Percentiles rank a stretch among this genome's conserved stretches.
Evolutionary conservation across 2,329 filamentous ascomycete species (phyloP).

Genomic region (Stemphylium beticola): DNA sequence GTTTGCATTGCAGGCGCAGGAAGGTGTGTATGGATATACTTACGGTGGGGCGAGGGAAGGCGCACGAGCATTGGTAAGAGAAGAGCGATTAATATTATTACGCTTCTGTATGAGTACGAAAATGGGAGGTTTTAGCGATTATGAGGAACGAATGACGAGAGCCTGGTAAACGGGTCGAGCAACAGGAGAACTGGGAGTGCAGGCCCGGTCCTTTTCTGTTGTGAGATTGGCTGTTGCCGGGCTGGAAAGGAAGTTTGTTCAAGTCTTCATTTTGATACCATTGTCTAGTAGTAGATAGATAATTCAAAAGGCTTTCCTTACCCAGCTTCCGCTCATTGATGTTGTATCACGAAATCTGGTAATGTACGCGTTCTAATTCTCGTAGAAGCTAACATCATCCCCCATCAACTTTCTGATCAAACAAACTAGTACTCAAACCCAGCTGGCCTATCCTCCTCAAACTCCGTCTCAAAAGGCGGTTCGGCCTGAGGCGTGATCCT

Average conservation of each 20-base stretch:
- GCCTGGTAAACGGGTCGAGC: neutral
- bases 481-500: constrained; percentile 85
- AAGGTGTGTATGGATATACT: constrained; percentile 15
- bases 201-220: constrained; percentile 29
- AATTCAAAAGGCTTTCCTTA: neutral
- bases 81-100: neutral
- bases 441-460: constrained; percentile 38
- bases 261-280: neutral
- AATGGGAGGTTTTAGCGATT: constrained; percentile 12
- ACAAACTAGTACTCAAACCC: constrained; percentile 27
- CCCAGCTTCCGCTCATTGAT: neutral
- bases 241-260: neutral
- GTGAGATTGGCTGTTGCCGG: neutral
- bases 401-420: no score
- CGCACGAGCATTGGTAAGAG: constrained; percentile 8
- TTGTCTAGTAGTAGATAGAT: constrained; percentile 3
- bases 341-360: neutral
- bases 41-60: neutral
- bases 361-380: neutral
- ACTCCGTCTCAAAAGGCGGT: constrained; percentile 70
- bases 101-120: constrained; percentile 28
- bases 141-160: constrained; percentile 1
- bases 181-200: constrained; percentile 35
- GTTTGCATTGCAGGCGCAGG: constrained; percentile 43
- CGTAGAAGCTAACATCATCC: neutral